phyloP scores from a whole-genome alignment of 306 rosid species.

The Elaeagnus macrophylla region DNA sequence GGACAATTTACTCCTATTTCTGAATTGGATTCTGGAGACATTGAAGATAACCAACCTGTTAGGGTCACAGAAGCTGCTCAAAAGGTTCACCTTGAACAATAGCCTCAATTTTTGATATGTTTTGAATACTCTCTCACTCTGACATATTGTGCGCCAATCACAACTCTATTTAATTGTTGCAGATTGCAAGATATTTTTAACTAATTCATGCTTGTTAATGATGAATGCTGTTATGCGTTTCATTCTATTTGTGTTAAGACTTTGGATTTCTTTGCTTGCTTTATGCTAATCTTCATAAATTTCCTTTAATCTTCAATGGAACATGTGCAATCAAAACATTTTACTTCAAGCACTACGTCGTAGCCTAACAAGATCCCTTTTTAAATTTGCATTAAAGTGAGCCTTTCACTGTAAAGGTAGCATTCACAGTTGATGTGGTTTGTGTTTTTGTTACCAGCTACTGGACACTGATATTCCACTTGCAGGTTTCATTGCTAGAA shows the following conservation, averaged over 20 bases:
- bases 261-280: neutral
- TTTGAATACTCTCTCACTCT: neutral
- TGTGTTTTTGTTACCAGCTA: neutral
- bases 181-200: too few species aligned
- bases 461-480: constrained; percentile 7
- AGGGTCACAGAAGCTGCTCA: constrained; percentile 81
- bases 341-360: too few species aligned
- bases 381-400: too few species aligned
- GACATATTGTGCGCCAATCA: too few species aligned
- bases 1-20: constrained; percentile 78
- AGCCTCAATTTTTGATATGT: constrained; percentile 1
- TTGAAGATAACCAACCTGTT: constrained; percentile 31
- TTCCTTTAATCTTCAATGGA: neutral
- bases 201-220: too few species aligned
- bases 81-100: constrained; percentile 37
- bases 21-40: constrained; percentile 53
- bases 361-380: too few species aligned
- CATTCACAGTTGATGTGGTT: neutral
- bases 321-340: neutral
- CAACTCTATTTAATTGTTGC: too few species aligned
- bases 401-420: neutral
- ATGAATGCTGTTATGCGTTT: too few species aligned
- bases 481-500: constrained; percentile 82
- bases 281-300: neutral
- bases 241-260: neutral